Evolutionary conservation across 805 yeast genomes (phyloP).

Genomic region (Metschnikowia hibisci): DNA sequence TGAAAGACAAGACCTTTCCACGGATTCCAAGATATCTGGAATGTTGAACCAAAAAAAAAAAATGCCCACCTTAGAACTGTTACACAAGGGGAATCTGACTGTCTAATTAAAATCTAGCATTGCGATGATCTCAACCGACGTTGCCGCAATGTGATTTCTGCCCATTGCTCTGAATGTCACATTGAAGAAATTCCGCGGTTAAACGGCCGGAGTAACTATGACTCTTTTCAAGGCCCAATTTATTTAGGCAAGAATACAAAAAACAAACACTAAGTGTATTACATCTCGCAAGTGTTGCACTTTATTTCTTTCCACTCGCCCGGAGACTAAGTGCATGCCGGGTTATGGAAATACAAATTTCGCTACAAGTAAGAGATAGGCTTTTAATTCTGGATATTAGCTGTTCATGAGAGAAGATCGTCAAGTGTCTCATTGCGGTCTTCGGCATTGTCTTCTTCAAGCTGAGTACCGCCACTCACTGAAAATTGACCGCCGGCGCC

Average conservation of each 20-base stretch:
- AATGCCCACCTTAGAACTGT: neutral
- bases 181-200: conserved; percentile 44
- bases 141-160: conserved; percentile 45
- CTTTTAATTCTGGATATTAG: neutral
- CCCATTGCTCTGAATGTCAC: conserved; percentile 42
- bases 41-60: too few species aligned
- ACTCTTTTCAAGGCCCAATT: too few species aligned
- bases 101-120: conserved; percentile 37
- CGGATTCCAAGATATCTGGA: too few species aligned
- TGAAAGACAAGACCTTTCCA: too few species aligned
- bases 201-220: conserved; percentile 47
- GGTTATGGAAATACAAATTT: too few species aligned
- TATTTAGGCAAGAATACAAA: too few species aligned
- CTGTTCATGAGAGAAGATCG: conserved; percentile 35
- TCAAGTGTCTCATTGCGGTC: conserved; percentile 50
- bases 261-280: too few species aligned
- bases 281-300: too few species aligned
- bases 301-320: too few species aligned
- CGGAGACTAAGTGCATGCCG: too few species aligned
- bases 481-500: conserved; percentile 99
- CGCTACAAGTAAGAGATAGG: too few species aligned
- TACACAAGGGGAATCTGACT: neutral
- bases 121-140: conserved; percentile 44
- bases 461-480: conserved; percentile 76
- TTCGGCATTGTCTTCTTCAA: conserved; percentile 48